These are phyloP conservation scores for Vachellia pachyceras DNA, from an alignment of 306 rosid genomes.

Conservation along the genomic window DNA sequence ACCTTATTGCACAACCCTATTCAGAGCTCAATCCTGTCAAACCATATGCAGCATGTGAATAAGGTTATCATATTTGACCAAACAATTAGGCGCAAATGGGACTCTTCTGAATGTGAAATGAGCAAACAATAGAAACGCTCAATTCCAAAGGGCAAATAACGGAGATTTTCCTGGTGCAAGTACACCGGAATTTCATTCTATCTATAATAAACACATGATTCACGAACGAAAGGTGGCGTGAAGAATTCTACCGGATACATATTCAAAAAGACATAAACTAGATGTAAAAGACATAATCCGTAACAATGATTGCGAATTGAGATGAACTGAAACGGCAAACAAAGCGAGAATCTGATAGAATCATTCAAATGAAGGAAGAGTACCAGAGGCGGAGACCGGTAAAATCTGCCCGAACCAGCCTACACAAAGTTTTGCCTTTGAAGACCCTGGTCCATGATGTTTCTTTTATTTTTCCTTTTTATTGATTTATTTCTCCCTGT, in stretches of 20 bases:
- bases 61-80: not conserved
- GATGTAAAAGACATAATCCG: not conserved
- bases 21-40: conserved; percentile 18
- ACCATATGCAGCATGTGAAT: not conserved
- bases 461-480: not conserved
- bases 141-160: not conserved
- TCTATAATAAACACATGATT: not conserved
- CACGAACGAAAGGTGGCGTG: not conserved
- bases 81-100: not conserved
- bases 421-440: not conserved
- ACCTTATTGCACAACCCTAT: conserved; percentile 6
- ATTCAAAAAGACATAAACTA: not conserved
- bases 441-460: not conserved
- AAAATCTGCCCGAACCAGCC: not conserved
- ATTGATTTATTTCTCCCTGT: no score
- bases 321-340: not conserved
- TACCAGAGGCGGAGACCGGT: not conserved
- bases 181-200: not conserved
- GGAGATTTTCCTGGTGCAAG: not conserved
- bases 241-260: not conserved
- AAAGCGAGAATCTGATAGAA: not conserved
- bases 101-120: not conserved
- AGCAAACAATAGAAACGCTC: not conserved
- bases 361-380: not conserved
- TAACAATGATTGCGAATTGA: not conserved